These are phyloP conservation scores for Apophysomyces variabilis DNA, from an alignment of 371 early-diverging fungal species.

Conservation along the genomic window DNA sequence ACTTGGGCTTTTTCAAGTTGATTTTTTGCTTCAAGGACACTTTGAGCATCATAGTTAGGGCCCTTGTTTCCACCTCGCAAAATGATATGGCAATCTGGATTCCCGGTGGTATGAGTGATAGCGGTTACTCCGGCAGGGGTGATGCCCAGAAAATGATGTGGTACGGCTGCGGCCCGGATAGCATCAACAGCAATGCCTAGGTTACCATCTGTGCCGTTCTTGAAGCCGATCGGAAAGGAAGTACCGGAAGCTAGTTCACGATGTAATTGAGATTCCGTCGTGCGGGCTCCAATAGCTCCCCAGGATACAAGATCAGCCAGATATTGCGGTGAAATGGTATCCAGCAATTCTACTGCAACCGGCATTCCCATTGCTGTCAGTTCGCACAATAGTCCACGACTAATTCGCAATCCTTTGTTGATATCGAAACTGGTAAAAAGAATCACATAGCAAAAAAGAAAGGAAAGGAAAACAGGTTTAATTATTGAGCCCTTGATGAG, in stretches of 20 bases:
- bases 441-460: neutral
- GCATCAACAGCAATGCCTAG: constrained; percentile 88
- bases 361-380: constrained; percentile 86
- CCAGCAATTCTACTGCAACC: constrained; percentile 87
- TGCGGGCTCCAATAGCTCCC: constrained; percentile 96
- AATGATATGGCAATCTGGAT: constrained; percentile 58
- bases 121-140: constrained; percentile 93
- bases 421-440: constrained; percentile 68
- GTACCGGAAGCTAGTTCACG: constrained; percentile 94
- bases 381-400: constrained; percentile 75
- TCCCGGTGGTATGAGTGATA: constrained; percentile 86
- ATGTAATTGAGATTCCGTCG: constrained; percentile 93
- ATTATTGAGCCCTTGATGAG: neutral
- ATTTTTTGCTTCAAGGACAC: constrained; percentile 51
- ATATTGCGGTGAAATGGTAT: constrained; percentile 95
- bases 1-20: constrained; percentile 62
- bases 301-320: constrained; percentile 91
- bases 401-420: constrained; percentile 89
- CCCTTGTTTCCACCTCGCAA: constrained; percentile 78
- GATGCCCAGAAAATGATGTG: constrained; percentile 92
- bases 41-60: constrained; percentile 78
- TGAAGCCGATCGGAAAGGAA: constrained; percentile 95
- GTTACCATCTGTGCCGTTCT: constrained; percentile 93
- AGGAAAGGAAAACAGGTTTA: too few relatives aligned
- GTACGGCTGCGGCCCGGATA: constrained; percentile 81